Percentiles rank a stretch among this genome's conserved stretches.
Evolutionary conservation across 345 rosid species (phyloP).

Genomic region (Noccaea bulbosa): DNA sequence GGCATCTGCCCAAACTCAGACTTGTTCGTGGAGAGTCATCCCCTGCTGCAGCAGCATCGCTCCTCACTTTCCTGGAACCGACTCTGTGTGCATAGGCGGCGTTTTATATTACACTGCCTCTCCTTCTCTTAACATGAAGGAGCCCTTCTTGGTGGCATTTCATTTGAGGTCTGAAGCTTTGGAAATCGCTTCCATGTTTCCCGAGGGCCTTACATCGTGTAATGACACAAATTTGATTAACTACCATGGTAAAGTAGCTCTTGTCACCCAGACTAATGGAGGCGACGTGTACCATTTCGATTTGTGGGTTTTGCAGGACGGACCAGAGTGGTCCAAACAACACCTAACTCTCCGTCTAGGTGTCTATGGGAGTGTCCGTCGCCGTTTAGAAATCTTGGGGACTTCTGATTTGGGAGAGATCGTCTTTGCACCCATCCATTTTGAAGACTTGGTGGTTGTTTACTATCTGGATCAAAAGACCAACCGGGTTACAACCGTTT

Average conservation of each 20-base stretch:
- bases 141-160: not conserved
- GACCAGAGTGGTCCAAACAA: not conserved
- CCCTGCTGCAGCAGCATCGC: not conserved
- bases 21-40: not conserved
- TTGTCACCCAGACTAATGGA: not conserved
- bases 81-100: not conserved
- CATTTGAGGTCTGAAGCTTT: conserved; percentile 1
- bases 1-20: not conserved
- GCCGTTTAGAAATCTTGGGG: not conserved
- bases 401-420: conserved; percentile 9
- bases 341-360: not conserved
- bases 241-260: conserved; percentile 19
- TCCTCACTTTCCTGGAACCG: not conserved
- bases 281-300: not conserved
- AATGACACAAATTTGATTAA: not conserved
- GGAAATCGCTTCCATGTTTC: not conserved
- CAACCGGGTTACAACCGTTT: not conserved
- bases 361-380: not conserved
- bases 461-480: not conserved
- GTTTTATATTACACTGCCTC: not conserved
- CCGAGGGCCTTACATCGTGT: not conserved
- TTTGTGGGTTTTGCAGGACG: conserved; percentile 5
- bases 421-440: not conserved
- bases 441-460: not conserved
- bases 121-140: not conserved